phyloP scores from a whole-genome alignment of 768 basidiomycete species.

The Amanita subjunquillea region DNA sequence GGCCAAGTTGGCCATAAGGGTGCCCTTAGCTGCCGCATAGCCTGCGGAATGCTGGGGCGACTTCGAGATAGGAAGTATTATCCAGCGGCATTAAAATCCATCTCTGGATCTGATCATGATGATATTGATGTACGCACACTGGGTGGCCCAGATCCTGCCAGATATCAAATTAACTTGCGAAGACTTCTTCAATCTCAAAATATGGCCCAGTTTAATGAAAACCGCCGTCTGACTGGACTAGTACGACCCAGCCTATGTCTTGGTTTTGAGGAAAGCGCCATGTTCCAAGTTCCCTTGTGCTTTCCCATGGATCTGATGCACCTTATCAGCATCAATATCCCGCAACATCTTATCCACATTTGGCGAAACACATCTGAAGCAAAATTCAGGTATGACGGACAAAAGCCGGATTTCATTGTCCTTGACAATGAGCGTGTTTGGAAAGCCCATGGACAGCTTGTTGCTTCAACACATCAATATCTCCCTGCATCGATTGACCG shows the following conservation, averaged over 20 bases:
- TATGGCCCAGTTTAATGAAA: no score
- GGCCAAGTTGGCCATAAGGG: slow-evolving; percentile 1
- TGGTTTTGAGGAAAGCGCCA: neutral
- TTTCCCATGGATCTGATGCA: slow-evolving; percentile 7
- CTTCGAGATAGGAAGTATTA: neutral
- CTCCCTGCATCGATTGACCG: slow-evolving; percentile 15
- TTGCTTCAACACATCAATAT: slow-evolving; percentile 1
- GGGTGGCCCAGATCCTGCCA: neutral
- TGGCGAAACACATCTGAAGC: slow-evolving; percentile 4
- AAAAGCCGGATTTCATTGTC: slow-evolving; percentile 1
- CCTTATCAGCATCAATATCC: neutral
- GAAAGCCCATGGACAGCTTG: slow-evolving; percentile 7
- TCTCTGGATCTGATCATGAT: neutral
- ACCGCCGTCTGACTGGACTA: neutral
- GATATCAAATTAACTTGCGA: neutral
- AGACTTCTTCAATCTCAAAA: neutral
- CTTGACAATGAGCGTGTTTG: neutral
- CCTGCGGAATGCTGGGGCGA: neutral
- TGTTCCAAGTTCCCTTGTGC: slow-evolving; percentile 4
- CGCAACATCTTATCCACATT: neutral
- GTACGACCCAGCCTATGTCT: neutral
- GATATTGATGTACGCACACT: neutral
- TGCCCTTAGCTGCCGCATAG: neutral
- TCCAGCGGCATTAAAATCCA: neutral
- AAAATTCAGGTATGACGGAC: neutral